Percentiles rank a stretch among this genome's conserved stretches.
Conservation (phyloP, 805 yeast species). For the Cyberlindnera veronae region DNA sequence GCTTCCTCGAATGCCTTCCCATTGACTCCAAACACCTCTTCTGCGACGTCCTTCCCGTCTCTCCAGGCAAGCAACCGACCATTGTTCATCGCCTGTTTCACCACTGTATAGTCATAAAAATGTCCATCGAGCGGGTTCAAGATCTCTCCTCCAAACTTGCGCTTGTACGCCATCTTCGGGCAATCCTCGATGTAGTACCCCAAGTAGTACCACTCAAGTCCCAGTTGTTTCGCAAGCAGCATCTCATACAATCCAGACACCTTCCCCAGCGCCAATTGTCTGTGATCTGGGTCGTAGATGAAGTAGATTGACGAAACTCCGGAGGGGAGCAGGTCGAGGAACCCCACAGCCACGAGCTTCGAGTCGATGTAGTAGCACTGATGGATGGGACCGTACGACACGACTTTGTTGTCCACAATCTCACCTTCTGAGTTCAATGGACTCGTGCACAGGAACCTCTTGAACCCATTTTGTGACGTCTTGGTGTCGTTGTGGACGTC, state of each 20-base stretch:
- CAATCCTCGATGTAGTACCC: conserved; percentile 83
- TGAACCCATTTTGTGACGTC: conserved; percentile 46
- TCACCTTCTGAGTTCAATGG: conserved; percentile 45
- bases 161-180: conserved; percentile 78
- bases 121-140: conserved; percentile 50
- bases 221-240: conserved; percentile 44
- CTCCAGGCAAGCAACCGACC: conserved; percentile 20
- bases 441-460: conserved; percentile 61
- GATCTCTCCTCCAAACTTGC: conserved; percentile 71
- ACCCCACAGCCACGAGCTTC: conserved; percentile 68
- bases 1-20: conserved; percentile 3
- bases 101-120: conserved; percentile 32
- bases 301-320: conserved; percentile 83
- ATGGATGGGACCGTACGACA: conserved; percentile 60
- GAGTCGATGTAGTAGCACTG: conserved; percentile 70
- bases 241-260: conserved; percentile 73
- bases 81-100: conserved; percentile 19
- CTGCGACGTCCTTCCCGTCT: conserved; percentile 3
- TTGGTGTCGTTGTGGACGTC: conserved; percentile 63
- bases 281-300: conserved; percentile 81
- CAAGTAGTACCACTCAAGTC: conserved; percentile 56
- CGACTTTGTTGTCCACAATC: conserved; percentile 14
- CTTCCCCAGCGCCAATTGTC: conserved; percentile 69
- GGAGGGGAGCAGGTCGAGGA: conserved; percentile 71
- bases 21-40: conserved; percentile 6